These are phyloP conservation scores for Leccinum arenicola DNA, from an alignment of 768 basidiomycete genomes.

Conservation along the genomic window DNA sequence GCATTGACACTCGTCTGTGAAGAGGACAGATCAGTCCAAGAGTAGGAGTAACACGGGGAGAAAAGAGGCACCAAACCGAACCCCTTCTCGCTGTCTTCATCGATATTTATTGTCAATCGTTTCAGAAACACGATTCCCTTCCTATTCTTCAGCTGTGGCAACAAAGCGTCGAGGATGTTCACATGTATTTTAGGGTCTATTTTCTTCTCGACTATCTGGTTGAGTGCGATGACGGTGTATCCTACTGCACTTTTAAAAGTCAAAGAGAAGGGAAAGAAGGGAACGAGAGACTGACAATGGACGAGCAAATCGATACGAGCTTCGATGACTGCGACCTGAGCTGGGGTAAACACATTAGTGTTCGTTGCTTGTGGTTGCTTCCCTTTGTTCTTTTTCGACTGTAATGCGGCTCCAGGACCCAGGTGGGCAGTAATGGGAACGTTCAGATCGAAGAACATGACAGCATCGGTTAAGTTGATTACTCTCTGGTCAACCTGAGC, in stretches of 20 bases:
- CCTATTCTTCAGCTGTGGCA: constrained; percentile 59
- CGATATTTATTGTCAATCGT: constrained; percentile 74
- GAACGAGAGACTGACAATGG: constrained; percentile 52
- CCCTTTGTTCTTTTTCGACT: constrained; percentile 30
- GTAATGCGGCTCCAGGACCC: constrained; percentile 7
- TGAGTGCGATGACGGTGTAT: constrained; percentile 78
- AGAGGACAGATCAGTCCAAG: not conserved
- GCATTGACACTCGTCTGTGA: constrained; percentile 72
- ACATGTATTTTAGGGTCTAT: constrained; percentile 70
- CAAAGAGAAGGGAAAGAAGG: not conserved
- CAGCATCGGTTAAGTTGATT: not conserved
- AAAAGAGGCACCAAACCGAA: constrained; percentile 63
- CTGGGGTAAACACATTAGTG: constrained; percentile 43
- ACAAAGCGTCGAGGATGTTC: constrained; percentile 57
- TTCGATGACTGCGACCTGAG: constrained; percentile 60
- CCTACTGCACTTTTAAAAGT: constrained; percentile 56
- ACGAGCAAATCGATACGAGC: constrained; percentile 64
- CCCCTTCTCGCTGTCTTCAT: constrained; percentile 84
- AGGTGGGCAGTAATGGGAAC: constrained; percentile 42
- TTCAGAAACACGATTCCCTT: constrained; percentile 66
- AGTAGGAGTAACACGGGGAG: not conserved
- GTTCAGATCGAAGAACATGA: constrained; percentile 73
- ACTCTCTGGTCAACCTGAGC: no score
- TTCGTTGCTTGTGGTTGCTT: constrained; percentile 35
- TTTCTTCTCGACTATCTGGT: constrained; percentile 66